phyloP scores from a whole-genome alignment of 2,329 filamentous ascomycete genomes.

The Elsinoe batatas region DNA sequence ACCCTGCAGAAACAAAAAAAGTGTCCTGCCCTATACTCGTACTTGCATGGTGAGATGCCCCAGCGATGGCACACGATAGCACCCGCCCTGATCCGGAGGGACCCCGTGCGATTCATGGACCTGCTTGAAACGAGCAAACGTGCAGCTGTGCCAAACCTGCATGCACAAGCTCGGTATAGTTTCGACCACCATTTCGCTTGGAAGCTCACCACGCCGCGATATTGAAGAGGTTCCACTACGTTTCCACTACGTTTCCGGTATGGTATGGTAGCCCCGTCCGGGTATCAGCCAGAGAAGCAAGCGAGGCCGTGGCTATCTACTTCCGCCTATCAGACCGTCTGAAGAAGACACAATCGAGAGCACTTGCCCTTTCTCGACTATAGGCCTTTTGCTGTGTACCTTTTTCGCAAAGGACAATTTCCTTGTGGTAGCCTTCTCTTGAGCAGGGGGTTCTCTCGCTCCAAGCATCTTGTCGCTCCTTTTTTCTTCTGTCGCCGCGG shows the following conservation, averaged over 20 bases:
- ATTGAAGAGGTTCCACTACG: not conserved
- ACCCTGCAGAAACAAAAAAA: not conserved
- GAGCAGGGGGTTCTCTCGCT: not conserved
- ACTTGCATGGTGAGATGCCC: not conserved
- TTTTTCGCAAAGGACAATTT: not conserved
- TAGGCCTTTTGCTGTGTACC: not conserved
- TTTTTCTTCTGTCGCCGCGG: not conserved
- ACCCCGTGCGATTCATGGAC: constrained; percentile 8
- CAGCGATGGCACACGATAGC: not conserved
- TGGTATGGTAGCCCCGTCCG: not conserved
- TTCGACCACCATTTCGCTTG: constrained; percentile 2
- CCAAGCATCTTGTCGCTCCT: not conserved
- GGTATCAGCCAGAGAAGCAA: constrained; percentile 5
- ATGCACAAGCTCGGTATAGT: not conserved
- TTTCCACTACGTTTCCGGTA: not conserved
- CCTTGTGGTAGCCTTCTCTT: not conserved
- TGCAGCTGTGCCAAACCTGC: not conserved
- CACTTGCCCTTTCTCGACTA: not conserved
- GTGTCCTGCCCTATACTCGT: not conserved
- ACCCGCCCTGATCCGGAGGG: not conserved
- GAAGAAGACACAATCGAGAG: constrained; percentile 7
- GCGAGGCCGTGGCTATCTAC: not conserved
- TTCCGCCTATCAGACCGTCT: constrained; percentile 6
- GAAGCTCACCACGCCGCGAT: not conserved
- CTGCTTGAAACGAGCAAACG: constrained; percentile 4